Conservation (phyloP, 495 filamentous ascomycete species). For the Aspergillus sparsus region DNA sequence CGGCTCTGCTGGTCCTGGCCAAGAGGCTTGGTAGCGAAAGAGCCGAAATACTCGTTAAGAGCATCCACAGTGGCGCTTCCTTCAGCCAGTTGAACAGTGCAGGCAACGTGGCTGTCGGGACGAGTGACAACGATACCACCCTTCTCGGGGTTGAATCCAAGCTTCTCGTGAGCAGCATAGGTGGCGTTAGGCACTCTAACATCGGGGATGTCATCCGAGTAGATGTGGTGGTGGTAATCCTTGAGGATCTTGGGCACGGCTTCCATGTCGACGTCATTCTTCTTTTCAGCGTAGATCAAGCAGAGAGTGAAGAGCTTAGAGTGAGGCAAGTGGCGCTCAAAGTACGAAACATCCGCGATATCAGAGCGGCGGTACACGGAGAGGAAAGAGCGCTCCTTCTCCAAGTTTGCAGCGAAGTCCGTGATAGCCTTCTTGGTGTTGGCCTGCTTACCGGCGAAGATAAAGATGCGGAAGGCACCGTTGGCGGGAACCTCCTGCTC, state of each 20-base stretch:
- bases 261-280: constrained; percentile 64
- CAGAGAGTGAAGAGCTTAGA: constrained; percentile 76
- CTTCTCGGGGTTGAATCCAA: constrained; percentile 71
- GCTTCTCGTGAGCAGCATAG: constrained; percentile 81
- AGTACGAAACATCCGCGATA: constrained; percentile 65
- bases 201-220: constrained; percentile 83
- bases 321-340: constrained; percentile 82
- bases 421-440: constrained; percentile 60
- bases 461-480: constrained; percentile 81
- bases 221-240: constrained; percentile 79
- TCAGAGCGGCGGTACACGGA: constrained; percentile 62
- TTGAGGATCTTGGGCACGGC: constrained; percentile 66
- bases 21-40: constrained; percentile 55
- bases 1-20: constrained; percentile 47
- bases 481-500: constrained; percentile 88
- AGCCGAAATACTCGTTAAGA: constrained; percentile 77
- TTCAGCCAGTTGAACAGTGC: constrained; percentile 69
- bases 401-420: constrained; percentile 66
- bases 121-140: constrained; percentile 80
- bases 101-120: constrained; percentile 84
- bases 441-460: constrained; percentile 73
- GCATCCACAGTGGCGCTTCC: constrained; percentile 78
- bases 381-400: constrained; percentile 69
- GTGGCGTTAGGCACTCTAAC: constrained; percentile 63
- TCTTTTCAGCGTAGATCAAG: constrained; percentile 66